Conservation (phyloP, 2,329 filamentous ascomycete genomes). For the Paraphoma chrysanthemicola region DNA sequence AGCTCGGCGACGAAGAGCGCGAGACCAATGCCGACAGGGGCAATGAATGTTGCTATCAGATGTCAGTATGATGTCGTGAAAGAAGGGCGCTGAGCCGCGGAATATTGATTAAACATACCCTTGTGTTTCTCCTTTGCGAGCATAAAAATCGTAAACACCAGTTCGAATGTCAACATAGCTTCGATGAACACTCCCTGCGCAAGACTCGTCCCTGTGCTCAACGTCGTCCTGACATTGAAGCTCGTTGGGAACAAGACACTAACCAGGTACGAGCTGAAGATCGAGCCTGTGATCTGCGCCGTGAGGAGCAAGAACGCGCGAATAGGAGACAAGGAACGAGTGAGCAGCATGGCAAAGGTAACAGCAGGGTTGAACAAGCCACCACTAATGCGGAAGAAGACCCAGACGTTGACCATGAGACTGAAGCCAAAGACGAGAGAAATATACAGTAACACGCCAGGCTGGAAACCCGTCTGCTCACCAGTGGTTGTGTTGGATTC, state of each 20-base stretch:
- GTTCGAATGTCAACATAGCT: conserved; percentile 41
- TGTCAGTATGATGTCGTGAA: not conserved
- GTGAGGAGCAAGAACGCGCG: conserved; percentile 53
- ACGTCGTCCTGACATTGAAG: conserved; percentile 55
- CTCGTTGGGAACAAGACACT: conserved; percentile 54
- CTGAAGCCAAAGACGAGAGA: conserved; percentile 45
- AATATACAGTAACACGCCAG: conserved; percentile 50
- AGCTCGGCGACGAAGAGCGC: conserved; percentile 70
- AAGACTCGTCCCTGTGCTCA: conserved; percentile 51
- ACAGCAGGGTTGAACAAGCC: conserved; percentile 41
- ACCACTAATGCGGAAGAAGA: conserved; percentile 48
- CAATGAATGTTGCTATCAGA: conserved; percentile 66
- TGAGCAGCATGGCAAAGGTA: conserved; percentile 45
- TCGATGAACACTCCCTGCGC: conserved; percentile 56
- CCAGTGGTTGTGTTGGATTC: conserved; percentile 51
- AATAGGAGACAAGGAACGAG: conserved; percentile 51
- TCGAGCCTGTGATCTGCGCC: conserved; percentile 54
- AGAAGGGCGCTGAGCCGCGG: not conserved
- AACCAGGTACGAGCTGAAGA: conserved; percentile 55
- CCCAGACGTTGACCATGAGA: conserved; percentile 50
- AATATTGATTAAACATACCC: conserved; percentile 18
- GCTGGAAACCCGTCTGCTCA: conserved; percentile 54
- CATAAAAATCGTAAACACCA: conserved; percentile 58
- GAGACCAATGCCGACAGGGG: conserved; percentile 74
- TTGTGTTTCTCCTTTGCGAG: conserved; percentile 76